Percentiles rank a stretch among this genome's conserved stretches.
phyloP scores from a whole-genome alignment of 257 asterid genomes.

The Capsicum chinense region DNA sequence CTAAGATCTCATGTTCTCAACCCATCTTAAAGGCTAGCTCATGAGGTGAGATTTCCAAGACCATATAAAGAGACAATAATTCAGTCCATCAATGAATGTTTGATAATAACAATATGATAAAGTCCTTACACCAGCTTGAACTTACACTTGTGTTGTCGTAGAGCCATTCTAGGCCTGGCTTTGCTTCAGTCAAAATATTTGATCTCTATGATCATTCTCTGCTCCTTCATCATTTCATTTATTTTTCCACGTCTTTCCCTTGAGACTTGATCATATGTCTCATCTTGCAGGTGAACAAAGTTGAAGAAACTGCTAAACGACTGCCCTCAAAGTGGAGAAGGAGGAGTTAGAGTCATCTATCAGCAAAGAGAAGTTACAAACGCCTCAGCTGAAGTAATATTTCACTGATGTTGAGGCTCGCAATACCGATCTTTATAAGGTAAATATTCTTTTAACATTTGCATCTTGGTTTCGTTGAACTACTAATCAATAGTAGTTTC shows the following conservation, averaged over 20 bases:
- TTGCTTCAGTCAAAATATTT: not conserved
- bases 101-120: not conserved
- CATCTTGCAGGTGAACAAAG: conserved; percentile 57
- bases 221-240: not conserved
- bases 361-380: conserved; percentile 69
- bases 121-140: not conserved
- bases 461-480: not conserved
- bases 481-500: not conserved
- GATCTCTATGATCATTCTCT: not conserved
- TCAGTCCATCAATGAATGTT: not conserved
- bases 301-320: conserved; percentile 63
- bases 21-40: not conserved
- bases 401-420: conserved; percentile 72
- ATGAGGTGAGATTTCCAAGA: too few species aligned
- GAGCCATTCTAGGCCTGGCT: not conserved
- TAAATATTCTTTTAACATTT: conserved; percentile 38
- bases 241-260: not conserved
- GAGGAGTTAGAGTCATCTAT: conserved; percentile 75
- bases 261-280: conserved; percentile 23
- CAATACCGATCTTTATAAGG: conserved; percentile 81
- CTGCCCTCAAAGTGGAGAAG: conserved; percentile 66
- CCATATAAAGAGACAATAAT: not conserved
- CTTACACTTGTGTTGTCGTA: not conserved
- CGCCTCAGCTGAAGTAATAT: conserved; percentile 71
- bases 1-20: too few species aligned